Evolutionary conservation across 2,329 filamentous ascomycete genomes (phyloP), one percentile per base, ranked within the genome.

Genomic region (Mycogone perniciosa): DNA sequence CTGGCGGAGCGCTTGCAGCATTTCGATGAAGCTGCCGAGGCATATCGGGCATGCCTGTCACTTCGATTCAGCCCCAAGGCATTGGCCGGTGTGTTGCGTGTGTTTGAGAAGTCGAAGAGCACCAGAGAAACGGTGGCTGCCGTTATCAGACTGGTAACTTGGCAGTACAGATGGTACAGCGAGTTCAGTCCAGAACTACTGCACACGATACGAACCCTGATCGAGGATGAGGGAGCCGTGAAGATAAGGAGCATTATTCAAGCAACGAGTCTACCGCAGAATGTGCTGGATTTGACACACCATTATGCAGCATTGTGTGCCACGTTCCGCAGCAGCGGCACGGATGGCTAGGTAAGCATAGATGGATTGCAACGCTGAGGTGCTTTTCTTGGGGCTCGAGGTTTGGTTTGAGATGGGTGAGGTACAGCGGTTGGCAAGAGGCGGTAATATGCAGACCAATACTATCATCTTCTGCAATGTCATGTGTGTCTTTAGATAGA

Each of bases 121-220:
- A 90, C 88, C 4, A 77, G 89, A 54, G 87, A 90, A 54, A 89
- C 85, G 51, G 79, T 97, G 6, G 86, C 84, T 30, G 85, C 88
- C n/a, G 76, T 96, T 52, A 96, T 99, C 58, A 79, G 90, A 47
- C 75, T 99, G 39, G 89, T 97, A 33, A 93, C 92, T 9, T 99
- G 93, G 93, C 93, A 99, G 72, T 99, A 96, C 71, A 80, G 93
- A 59, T 99, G 93, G 93, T 99, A 99, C 73, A 96, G 91, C 51
- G 93, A 99, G 80, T 99, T 99, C 72, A 96, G 91, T 13, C 93
- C 93, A 1, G 85, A 91, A 57, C 79, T 99, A 40, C 80, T 99
- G 48, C 89, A 85, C 68, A 86, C 88, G 3, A 88, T 97, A 62
- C 85, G 93, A 55, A 90, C 88, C 58, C 76, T 99, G 58, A 99